Conservation (phyloP, 768 basidiomycete genomes). For the Collybia sp. region DNA sequence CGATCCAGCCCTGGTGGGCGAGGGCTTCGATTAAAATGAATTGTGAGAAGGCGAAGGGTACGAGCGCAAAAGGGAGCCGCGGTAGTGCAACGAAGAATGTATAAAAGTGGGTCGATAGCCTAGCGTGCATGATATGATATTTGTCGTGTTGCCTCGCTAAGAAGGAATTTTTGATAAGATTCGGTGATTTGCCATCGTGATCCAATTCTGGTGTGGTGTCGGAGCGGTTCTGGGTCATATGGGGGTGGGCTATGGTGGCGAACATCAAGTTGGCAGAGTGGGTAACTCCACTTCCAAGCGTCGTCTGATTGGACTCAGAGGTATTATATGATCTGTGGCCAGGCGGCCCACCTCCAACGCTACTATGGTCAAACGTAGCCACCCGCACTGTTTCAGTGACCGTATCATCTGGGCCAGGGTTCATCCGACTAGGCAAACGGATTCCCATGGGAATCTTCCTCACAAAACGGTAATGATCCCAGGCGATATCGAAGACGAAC, state of each 20-base stretch:
- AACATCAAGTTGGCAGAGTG: not conserved
- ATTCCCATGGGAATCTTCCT: conserved; percentile 19
- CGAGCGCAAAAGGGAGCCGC: conserved; percentile 72
- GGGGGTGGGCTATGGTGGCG: not conserved
- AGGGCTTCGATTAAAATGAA: conserved; percentile 92
- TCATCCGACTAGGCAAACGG: conserved; percentile 12
- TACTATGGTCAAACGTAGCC: too few species aligned
- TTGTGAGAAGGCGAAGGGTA: conserved; percentile 92
- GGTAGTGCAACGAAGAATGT: conserved; percentile 63
- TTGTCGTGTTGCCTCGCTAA: conserved; percentile 2
- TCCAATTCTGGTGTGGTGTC: conserved; percentile 1
- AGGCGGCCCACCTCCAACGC: too few species aligned
- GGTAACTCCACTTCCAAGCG: too few species aligned
- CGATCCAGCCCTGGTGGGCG: conserved; percentile 81
- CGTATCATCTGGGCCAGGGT: conserved; percentile 8
- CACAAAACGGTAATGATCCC: conserved; percentile 48
- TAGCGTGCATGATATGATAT: conserved; percentile 6
- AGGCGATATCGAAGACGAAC: conserved; percentile 58
- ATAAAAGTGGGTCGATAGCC: conserved; percentile 48
- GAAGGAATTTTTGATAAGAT: conserved; percentile 2
- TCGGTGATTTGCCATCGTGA: conserved; percentile 2
- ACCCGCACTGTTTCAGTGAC: not conserved
- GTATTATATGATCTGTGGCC: too few species aligned
- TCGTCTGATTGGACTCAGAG: too few species aligned
- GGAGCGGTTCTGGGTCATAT: not conserved